Evolutionary conservation across 148 eudicot species (phyloP), one percentile per base, ranked within the genome.

Genomic region (Euryodendron excelsum): DNA sequence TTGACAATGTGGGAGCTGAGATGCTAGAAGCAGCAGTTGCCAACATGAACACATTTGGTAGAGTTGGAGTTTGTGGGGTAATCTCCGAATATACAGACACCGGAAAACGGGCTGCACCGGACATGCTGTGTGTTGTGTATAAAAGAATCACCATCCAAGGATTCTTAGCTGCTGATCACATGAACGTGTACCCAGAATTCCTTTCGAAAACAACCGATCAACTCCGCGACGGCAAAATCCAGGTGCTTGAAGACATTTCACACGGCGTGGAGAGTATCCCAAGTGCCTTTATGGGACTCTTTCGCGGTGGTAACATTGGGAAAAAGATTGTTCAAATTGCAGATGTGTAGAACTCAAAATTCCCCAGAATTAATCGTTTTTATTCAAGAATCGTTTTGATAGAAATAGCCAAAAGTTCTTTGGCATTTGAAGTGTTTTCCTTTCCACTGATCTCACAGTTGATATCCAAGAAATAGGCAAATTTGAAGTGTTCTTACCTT

Each of bases 1-100:
- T 86, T 77, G 89, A 86, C 66, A 86, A 84, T 37, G 87, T 87
- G 58, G 89, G 87, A 64, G 89, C 78, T 1, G 84, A 89, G 39
- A 85, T 89, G 90, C 85, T 88, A 23, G 91, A 89, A 50, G 93
- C 93, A 10, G 96, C 83, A 27, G 83, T 91, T 27, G 63, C 82
- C 8, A 91, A 91, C 85, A 91, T 91, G 96, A 88, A 83, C 34
- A 0, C 50, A 9, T 84, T 69, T 30, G 91, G 96, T 3, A 81
- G 91, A 52, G 83, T 89, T 11, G 88, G 88, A 33, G 84, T 60
- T 14, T 88, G 91, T 48, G 93, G 95, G 0, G 89, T 63, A 9
- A 89, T 91, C 33, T 86, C 92, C 5, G 87, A 86, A 56, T 91
- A 89, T 71, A 82, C 88, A 0, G 66, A 82, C 36, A 20, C 56